These are phyloP conservation scores for Xerocomellus chrysenteron DNA, from an alignment of 768 basidiomycete genomes.

Conservation along the genomic window DNA sequence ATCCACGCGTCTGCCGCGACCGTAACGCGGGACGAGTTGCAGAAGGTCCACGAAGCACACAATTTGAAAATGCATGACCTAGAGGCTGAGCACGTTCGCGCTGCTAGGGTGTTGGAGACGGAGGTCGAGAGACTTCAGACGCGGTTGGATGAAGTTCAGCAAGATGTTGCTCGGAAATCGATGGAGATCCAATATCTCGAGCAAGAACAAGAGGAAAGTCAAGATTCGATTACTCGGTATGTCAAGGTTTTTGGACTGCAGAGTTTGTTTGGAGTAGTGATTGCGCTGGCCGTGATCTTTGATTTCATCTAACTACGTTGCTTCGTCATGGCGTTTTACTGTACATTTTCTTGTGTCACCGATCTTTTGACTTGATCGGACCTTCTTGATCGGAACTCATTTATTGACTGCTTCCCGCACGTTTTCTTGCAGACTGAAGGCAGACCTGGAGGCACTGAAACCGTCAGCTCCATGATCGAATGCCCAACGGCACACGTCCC, in stretches of 20 bases:
- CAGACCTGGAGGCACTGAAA: slow-evolving; percentile 56
- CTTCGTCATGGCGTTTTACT: slow-evolving; percentile 15
- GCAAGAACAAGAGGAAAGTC: slow-evolving; percentile 73
- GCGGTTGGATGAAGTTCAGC: slow-evolving; percentile 54
- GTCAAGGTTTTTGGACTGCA: slow-evolving; percentile 60
- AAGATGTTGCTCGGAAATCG: slow-evolving; percentile 63
- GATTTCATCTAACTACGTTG: slow-evolving; percentile 44
- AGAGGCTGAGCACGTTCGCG: slow-evolving; percentile 64
- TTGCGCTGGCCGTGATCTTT: slow-evolving; percentile 56
- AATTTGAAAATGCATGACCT: slow-evolving; percentile 77
- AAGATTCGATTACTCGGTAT: slow-evolving; percentile 78
- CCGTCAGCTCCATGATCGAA: slow-evolving; percentile 28
- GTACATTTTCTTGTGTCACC: slow-evolving; percentile 19
- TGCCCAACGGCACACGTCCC: slow-evolving; percentile 5
- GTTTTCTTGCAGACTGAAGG: slow-evolving; percentile 57
- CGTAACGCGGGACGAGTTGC: slow-evolving; percentile 75
- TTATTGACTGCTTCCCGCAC: slow-evolving; percentile 37
- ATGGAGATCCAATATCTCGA: slow-evolving; percentile 84
- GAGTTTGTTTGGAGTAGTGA: slow-evolving; percentile 50
- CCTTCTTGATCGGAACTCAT: slow-evolving; percentile 26
- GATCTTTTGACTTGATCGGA: slow-evolving; percentile 14
- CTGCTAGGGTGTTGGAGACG: slow-evolving; percentile 48
- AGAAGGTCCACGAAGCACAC: slow-evolving; percentile 79
- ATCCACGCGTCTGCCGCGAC: slow-evolving; percentile 36
- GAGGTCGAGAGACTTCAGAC: slow-evolving; percentile 54